Conservation (phyloP, 2,329 filamentous ascomycete species). For the Orbilia oligospora region DNA sequence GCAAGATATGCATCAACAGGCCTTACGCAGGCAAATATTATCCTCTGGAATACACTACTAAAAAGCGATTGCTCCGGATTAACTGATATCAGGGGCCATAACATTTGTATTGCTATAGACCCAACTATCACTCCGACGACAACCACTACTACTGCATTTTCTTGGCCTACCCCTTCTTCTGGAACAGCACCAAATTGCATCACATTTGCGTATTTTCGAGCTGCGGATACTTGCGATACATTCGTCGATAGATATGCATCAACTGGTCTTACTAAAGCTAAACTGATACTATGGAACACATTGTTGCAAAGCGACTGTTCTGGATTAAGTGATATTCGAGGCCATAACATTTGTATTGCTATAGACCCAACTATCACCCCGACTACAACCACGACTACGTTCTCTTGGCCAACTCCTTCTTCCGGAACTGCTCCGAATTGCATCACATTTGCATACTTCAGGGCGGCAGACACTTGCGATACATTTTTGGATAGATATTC, state of each 20-base stretch:
- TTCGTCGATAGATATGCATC: constrained; percentile 27
- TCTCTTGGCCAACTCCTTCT: too few species aligned
- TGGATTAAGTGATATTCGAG: constrained; percentile 5
- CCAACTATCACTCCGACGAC: neutral
- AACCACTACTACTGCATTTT: too few species aligned
- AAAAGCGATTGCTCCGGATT: constrained; percentile 30
- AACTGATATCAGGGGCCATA: constrained; percentile 1
- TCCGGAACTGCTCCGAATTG: neutral
- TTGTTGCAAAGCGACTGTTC: constrained; percentile 27
- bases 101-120: constrained; percentile 9
- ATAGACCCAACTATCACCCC: neutral
- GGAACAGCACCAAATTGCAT: neutral
- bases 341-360: constrained; percentile 13
- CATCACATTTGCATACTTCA: constrained; percentile 2
- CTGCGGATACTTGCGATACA: constrained; percentile 25
- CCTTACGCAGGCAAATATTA: constrained; percentile 16
- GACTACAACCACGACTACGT: too few species aligned
- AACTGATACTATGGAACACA: constrained; percentile 35
- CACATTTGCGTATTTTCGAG: neutral
- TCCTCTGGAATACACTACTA: constrained; percentile 32
- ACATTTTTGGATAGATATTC: constrained; percentile 17
- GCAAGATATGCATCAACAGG: constrained; percentile 15
- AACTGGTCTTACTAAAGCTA: neutral
- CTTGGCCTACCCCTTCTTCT: too few species aligned
- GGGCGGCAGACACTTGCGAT: constrained; percentile 18